phyloP scores from a whole-genome alignment of 768 basidiomycete genomes.

The Suillus plorans region DNA sequence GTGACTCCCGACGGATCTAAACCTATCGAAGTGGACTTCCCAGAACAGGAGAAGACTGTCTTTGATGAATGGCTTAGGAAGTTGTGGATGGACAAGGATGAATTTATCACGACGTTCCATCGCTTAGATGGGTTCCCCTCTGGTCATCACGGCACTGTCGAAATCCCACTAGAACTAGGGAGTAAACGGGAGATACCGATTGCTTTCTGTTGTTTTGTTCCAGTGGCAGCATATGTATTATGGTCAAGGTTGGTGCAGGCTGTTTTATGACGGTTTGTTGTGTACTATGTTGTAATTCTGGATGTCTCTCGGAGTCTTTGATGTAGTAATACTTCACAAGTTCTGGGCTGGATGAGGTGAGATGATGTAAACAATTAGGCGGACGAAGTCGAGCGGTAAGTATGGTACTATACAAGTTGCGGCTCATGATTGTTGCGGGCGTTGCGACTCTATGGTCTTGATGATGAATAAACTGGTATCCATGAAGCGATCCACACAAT shows the following conservation, averaged over 20 bases:
- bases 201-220: constrained; percentile 72
- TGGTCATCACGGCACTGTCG: constrained; percentile 31
- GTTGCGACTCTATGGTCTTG: constrained; percentile 49
- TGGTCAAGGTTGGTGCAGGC: constrained; percentile 40
- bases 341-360: constrained; percentile 1
- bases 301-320: neutral
- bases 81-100: constrained; percentile 87
- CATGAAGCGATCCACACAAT: constrained; percentile 91
- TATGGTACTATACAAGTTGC: neutral
- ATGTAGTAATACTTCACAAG: neutral
- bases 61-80: constrained; percentile 86
- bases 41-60: constrained; percentile 52
- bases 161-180: constrained; percentile 62
- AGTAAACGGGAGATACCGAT: constrained; percentile 55
- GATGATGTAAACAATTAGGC: constrained; percentile 4
- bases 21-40: constrained; percentile 47
- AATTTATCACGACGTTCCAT: constrained; percentile 65
- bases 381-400: neutral
- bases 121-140: constrained; percentile 47
- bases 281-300: constrained; percentile 10
- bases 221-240: constrained; percentile 49
- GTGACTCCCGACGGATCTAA: constrained; percentile 29
- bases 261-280: constrained; percentile 17
- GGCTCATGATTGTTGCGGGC: constrained; percentile 37
- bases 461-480: constrained; percentile 86